A percentile compares a stretch with the other conserved stretches of the same genome.
Conservation (phyloP, 2,329 filamentous ascomycete species). For the Aureobasidium namibiae region DNA sequence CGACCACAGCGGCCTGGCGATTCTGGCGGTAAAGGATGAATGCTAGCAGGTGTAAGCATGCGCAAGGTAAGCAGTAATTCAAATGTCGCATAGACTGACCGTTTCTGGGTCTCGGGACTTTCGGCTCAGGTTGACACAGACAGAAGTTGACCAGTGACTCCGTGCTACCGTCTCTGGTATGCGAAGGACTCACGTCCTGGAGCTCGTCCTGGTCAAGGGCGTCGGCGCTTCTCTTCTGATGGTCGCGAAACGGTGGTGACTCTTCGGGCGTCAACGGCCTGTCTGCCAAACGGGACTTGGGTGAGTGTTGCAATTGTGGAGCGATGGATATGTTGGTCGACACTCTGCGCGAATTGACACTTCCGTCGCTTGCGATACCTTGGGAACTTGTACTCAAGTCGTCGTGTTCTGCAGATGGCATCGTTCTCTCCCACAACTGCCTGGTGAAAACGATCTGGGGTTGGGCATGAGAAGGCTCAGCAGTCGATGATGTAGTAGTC, state of each 20-base stretch:
- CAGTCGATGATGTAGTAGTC: slow-evolving; percentile 1
- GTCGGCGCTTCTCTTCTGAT: slow-evolving; percentile 26
- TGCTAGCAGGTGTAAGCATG: slow-evolving; percentile 49
- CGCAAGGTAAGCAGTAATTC: slow-evolving; percentile 20
- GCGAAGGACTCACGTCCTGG: slow-evolving; percentile 21
- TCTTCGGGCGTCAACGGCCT: slow-evolving; percentile 30
- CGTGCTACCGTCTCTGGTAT: slow-evolving; percentile 26
- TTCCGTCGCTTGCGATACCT: slow-evolving; percentile 2
- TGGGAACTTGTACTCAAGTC: slow-evolving; percentile 10
- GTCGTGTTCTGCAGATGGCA: slow-evolving; percentile 23
- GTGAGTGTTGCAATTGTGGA: slow-evolving; percentile 22
- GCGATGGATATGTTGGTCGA: slow-evolving; percentile 23
- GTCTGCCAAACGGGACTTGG: slow-evolving; percentile 22
- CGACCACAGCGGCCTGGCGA: slow-evolving; percentile 73
- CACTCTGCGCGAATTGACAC: slow-evolving; percentile 18
- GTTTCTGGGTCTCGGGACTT: slow-evolving; percentile 63
- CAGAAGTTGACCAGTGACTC: slow-evolving; percentile 49
- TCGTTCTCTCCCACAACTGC: slow-evolving; percentile 30
- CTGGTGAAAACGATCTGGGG: slow-evolving; percentile 27
- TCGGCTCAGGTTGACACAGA: slow-evolving; percentile 62
- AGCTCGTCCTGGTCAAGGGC: slow-evolving; percentile 26
- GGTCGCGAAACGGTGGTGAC: slow-evolving; percentile 25
- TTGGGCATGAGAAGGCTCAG: slow-evolving; percentile 11
- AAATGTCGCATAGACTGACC: slow-evolving; percentile 41
- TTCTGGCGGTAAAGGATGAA: slow-evolving; percentile 97